Percentiles rank a stretch among this genome's conserved stretches.
phyloP scores from a whole-genome alignment of 768 basidiomycete species.

The Termitomyces sp. region DNA sequence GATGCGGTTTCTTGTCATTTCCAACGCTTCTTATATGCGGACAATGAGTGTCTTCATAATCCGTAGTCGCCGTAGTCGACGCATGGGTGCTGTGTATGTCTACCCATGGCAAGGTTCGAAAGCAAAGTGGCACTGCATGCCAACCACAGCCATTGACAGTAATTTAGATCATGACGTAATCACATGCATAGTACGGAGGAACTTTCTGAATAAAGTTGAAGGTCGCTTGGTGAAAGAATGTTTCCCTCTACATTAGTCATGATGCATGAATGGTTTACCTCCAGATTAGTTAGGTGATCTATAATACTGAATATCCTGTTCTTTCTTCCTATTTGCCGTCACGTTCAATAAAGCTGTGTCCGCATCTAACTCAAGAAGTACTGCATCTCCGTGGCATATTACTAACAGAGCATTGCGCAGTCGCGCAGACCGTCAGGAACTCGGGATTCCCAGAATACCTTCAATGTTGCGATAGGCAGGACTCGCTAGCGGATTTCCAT shows the following conservation, averaged over 20 bases:
- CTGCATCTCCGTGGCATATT: background rate
- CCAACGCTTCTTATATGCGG: background rate
- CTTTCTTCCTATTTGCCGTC: no score
- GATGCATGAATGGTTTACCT: background rate
- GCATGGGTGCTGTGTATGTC: background rate
- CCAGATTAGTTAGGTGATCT: background rate
- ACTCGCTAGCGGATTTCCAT: no score
- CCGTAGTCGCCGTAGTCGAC: no score
- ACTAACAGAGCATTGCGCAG: background rate
- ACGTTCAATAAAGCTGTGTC: background rate
- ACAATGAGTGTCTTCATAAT: background rate
- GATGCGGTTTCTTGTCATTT: background rate
- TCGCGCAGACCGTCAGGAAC: no score
- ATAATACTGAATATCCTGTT: background rate
- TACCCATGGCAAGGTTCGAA: background rate
- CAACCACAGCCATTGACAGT: background rate
- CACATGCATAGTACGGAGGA: background rate
- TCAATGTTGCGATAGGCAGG: no score
- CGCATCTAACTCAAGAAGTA: background rate
- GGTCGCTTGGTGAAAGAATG: background rate
- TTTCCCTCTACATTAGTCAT: background rate
- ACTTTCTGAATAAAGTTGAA: background rate
- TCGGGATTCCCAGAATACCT: no score
- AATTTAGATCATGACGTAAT: no score
- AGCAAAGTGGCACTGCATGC: no score